A percentile compares a stretch with the other conserved stretches of the same genome.
phyloP scores from a whole-genome alignment of 108 stramenopile genomes.

The Cyclotella atomus region DNA sequence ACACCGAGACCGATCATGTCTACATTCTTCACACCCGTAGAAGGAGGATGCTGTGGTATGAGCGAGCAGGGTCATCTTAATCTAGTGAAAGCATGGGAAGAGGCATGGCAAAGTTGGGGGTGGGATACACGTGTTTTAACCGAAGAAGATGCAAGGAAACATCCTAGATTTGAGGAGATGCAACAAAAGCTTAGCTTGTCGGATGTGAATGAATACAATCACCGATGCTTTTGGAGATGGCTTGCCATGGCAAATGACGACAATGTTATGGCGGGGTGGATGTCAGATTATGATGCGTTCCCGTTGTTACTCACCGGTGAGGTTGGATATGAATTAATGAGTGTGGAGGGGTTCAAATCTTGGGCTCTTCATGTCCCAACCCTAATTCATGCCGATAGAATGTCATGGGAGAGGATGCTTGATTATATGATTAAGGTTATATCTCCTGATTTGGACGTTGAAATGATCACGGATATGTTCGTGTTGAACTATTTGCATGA shows the following conservation, averaged over 20 bases:
- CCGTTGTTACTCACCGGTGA: constrained; percentile 20
- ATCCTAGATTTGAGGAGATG: constrained; percentile 12
- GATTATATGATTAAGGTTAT: constrained; percentile 18
- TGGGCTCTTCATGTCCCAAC: constrained; percentile 18
- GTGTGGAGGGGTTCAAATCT: constrained; percentile 6
- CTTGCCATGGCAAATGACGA: constrained; percentile 19
- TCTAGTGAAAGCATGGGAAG: constrained; percentile 15
- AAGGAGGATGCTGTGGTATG: constrained; percentile 34
- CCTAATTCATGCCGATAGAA: constrained; percentile 17
- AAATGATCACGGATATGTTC: constrained; percentile 10
- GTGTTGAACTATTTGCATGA: neutral
- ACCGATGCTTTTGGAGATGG: constrained; percentile 33
- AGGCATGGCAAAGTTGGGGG: constrained; percentile 20
- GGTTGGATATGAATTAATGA: constrained; percentile 8
- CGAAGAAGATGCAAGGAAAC: constrained; percentile 17
- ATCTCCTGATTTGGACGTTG: constrained; percentile 3
- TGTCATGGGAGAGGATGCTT: constrained; percentile 10
- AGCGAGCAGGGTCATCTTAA: constrained; percentile 10
- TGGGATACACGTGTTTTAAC: constrained; percentile 19
- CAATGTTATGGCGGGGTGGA: constrained; percentile 10
- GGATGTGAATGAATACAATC: constrained; percentile 22
- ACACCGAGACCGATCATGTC: constrained; percentile 7
- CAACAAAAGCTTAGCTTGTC: neutral
- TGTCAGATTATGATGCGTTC: constrained; percentile 25
- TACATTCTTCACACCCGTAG: constrained; percentile 23